A percentile compares a stretch with the other conserved stretches of the same genome.
These are phyloP conservation scores for Niebla homalea DNA, from an alignment of 495 filamentous ascomycete genomes.

Conservation along the genomic window DNA sequence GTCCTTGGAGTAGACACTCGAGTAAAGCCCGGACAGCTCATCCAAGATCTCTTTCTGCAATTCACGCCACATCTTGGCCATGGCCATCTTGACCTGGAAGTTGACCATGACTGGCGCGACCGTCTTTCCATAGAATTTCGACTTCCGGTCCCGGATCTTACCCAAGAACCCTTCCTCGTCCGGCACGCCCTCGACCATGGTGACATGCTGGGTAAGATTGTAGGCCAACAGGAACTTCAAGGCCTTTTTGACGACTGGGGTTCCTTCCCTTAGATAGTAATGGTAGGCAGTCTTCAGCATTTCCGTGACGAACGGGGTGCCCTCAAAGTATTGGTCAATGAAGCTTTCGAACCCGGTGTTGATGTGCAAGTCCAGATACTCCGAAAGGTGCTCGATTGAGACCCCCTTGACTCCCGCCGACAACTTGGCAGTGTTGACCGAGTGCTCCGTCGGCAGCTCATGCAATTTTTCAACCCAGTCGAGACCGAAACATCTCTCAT, in stretches of 20 bases:
- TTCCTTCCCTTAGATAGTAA: constrained; percentile 70
- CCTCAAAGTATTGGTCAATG: constrained; percentile 88
- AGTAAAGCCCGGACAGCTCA: constrained; percentile 79
- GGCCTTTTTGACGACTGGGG: constrained; percentile 78
- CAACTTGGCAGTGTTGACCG: constrained; percentile 70
- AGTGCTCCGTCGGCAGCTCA: constrained; percentile 59
- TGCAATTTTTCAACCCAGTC: constrained; percentile 78
- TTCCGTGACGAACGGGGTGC: constrained; percentile 81
- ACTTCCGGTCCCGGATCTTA: constrained; percentile 62
- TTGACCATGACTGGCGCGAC: constrained; percentile 95
- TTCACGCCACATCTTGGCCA: constrained; percentile 93
- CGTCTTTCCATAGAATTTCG: constrained; percentile 74
- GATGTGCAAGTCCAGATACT: constrained; percentile 86
- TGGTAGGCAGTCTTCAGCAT: constrained; percentile 88
- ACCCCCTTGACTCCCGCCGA: constrained; percentile 77
- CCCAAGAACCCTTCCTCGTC: constrained; percentile 65
- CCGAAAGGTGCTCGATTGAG: constrained; percentile 57
- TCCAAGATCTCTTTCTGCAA: constrained; percentile 87
- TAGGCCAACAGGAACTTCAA: constrained; percentile 85
- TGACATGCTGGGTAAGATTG: constrained; percentile 83
- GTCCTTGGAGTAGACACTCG: constrained; percentile 84
- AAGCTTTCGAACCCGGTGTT: constrained; percentile 66
- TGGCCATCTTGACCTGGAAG: constrained; percentile 90
- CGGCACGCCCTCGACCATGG: constrained; percentile 77
- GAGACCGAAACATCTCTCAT: constrained; percentile 81